Evolutionary conservation across 805 yeast species (phyloP).

Genomic region (Dipodascus albidus): DNA sequence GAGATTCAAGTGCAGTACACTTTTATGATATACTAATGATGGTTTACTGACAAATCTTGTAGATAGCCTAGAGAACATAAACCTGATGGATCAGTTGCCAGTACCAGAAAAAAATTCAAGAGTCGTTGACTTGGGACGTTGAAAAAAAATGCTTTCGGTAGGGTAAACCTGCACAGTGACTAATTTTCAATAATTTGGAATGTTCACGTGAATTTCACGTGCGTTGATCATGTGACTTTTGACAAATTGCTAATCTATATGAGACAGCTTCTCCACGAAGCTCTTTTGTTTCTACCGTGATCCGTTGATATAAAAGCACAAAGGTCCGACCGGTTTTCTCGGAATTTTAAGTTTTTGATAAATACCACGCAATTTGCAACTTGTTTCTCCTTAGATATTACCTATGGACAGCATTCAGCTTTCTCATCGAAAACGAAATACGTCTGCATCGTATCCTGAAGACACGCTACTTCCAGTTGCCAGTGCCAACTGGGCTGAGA

Average conservation of each 20-base stretch:
- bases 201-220: neutral
- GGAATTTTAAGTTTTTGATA: neutral
- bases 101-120: neutral
- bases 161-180: neutral
- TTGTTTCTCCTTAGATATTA: neutral
- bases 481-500: conserved; percentile 12
- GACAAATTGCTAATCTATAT: neutral
- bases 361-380: neutral
- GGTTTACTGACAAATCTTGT: neutral
- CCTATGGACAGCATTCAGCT: neutral
- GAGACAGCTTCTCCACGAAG: too few species aligned
- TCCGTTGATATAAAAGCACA: too few species aligned
- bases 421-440: neutral
- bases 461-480: conserved; percentile 10
- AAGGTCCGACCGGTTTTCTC: too few species aligned
- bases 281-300: too few species aligned
- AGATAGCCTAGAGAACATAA: neutral
- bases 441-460: neutral
- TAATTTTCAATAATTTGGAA: too few species aligned
- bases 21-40: too few species aligned
- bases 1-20: neutral
- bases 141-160: neutral
- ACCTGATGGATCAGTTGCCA: neutral
- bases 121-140: neutral
- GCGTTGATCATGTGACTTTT: neutral